These are phyloP conservation scores for Rhytidiadelphus loreus DNA, from an alignment of 225 moss, liverwort and hornwort genomes.

Conservation along the genomic window DNA sequence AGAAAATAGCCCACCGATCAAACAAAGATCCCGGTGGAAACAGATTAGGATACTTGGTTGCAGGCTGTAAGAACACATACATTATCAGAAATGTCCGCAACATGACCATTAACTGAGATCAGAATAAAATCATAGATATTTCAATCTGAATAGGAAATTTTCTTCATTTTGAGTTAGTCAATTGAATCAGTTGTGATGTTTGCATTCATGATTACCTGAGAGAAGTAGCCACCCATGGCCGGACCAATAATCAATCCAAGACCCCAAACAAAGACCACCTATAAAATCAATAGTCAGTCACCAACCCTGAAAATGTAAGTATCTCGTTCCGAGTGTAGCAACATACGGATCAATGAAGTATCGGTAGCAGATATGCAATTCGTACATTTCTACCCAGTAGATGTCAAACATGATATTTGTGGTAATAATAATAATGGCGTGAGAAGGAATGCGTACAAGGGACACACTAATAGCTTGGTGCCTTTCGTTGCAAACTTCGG, in stretches of 20 bases:
- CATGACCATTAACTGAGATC: neutral
- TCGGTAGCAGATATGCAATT: neutral
- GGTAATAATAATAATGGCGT: neutral
- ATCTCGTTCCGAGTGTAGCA: neutral
- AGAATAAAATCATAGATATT: neutral
- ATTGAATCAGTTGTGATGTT: neutral
- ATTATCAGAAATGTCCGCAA: neutral
- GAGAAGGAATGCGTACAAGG: constrained; percentile 30
- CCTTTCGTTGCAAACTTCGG: constrained; percentile 65
- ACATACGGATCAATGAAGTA: neutral
- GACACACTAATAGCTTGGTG: constrained; percentile 62
- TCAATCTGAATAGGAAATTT: neutral
- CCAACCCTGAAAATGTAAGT: neutral
- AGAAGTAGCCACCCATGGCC: constrained; percentile 70
- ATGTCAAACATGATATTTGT: neutral
- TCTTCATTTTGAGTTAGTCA: neutral
- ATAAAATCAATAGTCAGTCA: neutral
- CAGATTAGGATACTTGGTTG: constrained; percentile 46
- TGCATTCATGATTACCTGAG: constrained; percentile 36
- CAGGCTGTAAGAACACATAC: constrained; percentile 41
- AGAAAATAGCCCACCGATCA: constrained; percentile 37
- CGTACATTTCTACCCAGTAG: neutral
- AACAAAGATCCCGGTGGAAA: constrained; percentile 64
- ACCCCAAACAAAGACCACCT: constrained; percentile 74
- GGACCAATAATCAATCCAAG: constrained; percentile 75